Conservation (phyloP, 331 rosid genomes). For the Telfairia occidentalis region DNA sequence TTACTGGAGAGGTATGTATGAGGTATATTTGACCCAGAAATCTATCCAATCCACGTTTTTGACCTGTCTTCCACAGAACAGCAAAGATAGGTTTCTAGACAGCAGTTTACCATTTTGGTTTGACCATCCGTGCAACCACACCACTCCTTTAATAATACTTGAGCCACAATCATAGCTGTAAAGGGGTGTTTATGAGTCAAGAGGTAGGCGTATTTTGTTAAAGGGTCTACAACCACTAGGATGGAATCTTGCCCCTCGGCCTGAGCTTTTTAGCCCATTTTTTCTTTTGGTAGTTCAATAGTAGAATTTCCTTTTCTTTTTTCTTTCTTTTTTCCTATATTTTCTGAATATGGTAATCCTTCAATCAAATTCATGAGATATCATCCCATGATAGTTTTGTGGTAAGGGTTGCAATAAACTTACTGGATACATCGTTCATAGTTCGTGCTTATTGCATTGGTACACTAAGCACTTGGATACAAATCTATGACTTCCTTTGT, state of each 20-base stretch:
- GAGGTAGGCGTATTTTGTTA: too few relatives aligned
- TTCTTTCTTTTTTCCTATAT: not conserved
- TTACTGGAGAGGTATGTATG: not conserved
- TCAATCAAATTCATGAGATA: not conserved
- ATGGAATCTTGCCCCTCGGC: too few relatives aligned
- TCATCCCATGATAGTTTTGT: not conserved
- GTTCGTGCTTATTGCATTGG: not conserved
- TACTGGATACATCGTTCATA: not conserved
- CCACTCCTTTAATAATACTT: too few relatives aligned
- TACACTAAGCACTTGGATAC: not conserved
- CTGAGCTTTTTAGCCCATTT: not conserved
- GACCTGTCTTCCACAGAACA: not conserved
- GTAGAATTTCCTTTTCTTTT: too few relatives aligned
- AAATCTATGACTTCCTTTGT: not conserved
- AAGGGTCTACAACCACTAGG: not conserved
- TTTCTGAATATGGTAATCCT: not conserved
- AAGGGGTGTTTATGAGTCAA: not conserved
- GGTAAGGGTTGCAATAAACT: not conserved
- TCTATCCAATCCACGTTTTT: not conserved
- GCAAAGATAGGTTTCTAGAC: not conserved
- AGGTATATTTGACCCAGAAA: not conserved
- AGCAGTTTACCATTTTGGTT: not conserved
- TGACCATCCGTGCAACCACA: not conserved
- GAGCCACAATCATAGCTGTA: not conserved
- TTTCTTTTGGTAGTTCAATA: not conserved